Evolutionary conservation across 345 rosid genomes (phyloP).

Genomic region (Bruguiera sexangula): DNA sequence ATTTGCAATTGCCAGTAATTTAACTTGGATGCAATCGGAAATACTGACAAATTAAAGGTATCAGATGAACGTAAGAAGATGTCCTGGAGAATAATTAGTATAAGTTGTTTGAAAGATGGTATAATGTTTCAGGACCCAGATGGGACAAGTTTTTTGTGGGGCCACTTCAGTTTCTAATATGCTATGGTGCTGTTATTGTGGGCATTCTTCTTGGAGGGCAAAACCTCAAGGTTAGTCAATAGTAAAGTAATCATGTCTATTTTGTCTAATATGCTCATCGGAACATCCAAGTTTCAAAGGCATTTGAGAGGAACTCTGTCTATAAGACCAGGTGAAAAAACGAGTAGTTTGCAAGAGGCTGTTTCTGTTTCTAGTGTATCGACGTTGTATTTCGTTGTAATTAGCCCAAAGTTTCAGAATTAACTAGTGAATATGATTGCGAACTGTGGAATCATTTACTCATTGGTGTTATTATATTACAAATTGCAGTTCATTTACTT

Average conservation of each 20-base stretch:
- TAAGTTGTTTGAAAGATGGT: not conserved
- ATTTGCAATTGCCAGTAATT: too few species aligned
- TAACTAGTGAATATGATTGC: too few species aligned
- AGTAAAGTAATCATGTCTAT: too few species aligned
- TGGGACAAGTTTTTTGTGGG: slow-evolving; percentile 56
- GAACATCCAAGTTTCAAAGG: too few species aligned
- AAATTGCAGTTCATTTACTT: slow-evolving; percentile 47
- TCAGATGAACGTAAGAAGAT: not conserved
- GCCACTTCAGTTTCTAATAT: slow-evolving; percentile 48
- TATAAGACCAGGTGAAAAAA: too few species aligned
- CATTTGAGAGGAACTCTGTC: too few species aligned
- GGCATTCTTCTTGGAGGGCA: slow-evolving; percentile 51
- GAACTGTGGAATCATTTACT: not conserved
- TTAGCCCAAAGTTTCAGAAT: too few species aligned
- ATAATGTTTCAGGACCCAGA: slow-evolving; percentile 38
- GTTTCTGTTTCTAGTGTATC: too few species aligned
- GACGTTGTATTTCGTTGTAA: too few species aligned
- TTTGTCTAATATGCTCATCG: too few species aligned
- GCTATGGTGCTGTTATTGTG: slow-evolving; percentile 50
- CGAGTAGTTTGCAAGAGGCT: too few species aligned
- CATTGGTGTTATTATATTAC: not conserved
- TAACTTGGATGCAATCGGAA: too few species aligned
- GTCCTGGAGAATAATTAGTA: not conserved
- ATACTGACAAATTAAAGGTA: not conserved
- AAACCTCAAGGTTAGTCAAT: slow-evolving; percentile 42